A percentile compares a stretch with the other conserved stretches of the same genome.
Conservation (phyloP, 257 asterid genomes). For the Knoxia roxburghii region DNA sequence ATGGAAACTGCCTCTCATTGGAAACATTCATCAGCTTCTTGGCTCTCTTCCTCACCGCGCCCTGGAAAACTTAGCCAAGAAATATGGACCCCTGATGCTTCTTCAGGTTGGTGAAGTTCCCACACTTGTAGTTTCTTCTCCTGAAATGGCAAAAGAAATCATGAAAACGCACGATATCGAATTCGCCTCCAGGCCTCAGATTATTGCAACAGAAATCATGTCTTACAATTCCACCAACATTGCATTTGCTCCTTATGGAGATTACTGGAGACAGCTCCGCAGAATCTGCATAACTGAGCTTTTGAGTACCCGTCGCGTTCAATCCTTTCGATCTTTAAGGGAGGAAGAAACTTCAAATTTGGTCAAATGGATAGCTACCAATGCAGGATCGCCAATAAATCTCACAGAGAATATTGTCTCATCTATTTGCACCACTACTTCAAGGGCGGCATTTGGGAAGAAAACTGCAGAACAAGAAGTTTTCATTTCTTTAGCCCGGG, state of each 20-base stretch:
- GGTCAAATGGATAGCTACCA: slow-evolving; percentile 11
- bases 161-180: slow-evolving; percentile 18
- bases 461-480: slow-evolving; percentile 18
- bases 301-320: not conserved
- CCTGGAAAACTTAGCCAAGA: too few species aligned
- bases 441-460: slow-evolving; percentile 29
- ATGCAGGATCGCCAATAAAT: slow-evolving; percentile 21
- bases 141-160: slow-evolving; percentile 14
- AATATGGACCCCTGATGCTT: too few species aligned
- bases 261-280: slow-evolving; percentile 2
- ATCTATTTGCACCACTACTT: not conserved
- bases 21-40: too few species aligned
- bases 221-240: slow-evolving; percentile 6
- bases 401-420: slow-evolving; percentile 22
- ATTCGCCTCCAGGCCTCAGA: slow-evolving; percentile 14
- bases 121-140: too few species aligned
- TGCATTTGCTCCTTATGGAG: slow-evolving; percentile 5
- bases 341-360: slow-evolving; percentile 20
- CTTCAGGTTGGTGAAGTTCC: too few species aligned
- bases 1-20: too few species aligned
- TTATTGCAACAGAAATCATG: not conserved
- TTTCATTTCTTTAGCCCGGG: not conserved
- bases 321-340: slow-evolving; percentile 16
- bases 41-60: too few species aligned
- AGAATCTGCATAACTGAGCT: slow-evolving; percentile 2